Evolutionary conservation across 2,329 filamentous ascomycete species (phyloP).

Genomic region (Thielaviopsis cerberus): DNA sequence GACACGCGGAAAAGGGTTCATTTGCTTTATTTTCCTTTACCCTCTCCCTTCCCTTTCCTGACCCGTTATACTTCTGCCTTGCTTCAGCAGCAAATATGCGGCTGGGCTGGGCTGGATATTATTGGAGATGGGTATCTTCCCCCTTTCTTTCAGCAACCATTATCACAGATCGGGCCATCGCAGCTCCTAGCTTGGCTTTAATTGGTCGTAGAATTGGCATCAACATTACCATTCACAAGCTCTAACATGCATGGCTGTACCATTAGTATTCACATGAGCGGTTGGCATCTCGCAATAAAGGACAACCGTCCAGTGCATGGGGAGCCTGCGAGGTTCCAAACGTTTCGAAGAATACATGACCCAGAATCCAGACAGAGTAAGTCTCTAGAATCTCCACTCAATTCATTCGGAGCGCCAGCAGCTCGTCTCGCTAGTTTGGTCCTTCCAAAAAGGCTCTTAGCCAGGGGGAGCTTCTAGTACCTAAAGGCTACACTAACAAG

Average conservation of each 20-base stretch:
- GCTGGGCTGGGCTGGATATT: background rate
- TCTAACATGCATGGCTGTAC: background rate
- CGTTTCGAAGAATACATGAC: background rate
- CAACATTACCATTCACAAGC: background rate
- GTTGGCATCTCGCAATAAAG: background rate
- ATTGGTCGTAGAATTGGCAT: background rate
- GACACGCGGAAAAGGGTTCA: background rate
- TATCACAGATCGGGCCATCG: background rate
- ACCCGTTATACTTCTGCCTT: background rate
- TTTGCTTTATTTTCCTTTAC: background rate
- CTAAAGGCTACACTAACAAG: too few species aligned
- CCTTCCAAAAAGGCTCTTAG: background rate
- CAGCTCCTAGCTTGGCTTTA: background rate
- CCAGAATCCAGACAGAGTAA: background rate
- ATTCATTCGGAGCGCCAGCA: background rate
- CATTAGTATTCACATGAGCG: background rate
- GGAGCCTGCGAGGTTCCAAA: background rate
- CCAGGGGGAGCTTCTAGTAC: constrained; percentile 1
- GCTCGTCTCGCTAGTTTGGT: background rate
- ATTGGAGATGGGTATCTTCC: background rate
- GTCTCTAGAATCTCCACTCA: background rate
- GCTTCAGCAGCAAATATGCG: background rate
- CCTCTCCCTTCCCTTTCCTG: background rate
- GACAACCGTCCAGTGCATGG: background rate
- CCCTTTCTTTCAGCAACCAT: background rate